phyloP scores from a whole-genome alignment of 2,329 filamentous ascomycete genomes.

The Fusarium praegraminearum region DNA sequence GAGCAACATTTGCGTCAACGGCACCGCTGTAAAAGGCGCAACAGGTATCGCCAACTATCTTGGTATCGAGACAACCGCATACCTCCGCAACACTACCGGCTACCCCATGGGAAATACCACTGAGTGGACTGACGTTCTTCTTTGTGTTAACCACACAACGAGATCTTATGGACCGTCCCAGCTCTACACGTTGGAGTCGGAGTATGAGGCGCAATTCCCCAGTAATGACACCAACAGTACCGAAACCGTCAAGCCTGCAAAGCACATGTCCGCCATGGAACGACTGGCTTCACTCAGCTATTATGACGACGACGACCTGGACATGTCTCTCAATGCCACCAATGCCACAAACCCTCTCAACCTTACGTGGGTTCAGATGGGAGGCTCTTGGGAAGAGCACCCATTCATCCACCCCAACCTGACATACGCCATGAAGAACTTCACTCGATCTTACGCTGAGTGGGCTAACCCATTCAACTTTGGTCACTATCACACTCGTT shows the following conservation, averaged over 20 bases:
- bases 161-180: slow-evolving; percentile 47
- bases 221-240: slow-evolving; percentile 33
- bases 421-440: slow-evolving; percentile 55
- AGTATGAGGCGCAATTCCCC: slow-evolving; percentile 28
- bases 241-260: slow-evolving; percentile 11
- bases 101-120: slow-evolving; percentile 40
- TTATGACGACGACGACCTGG: slow-evolving; percentile 14
- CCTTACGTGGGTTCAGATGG: slow-evolving; percentile 54
- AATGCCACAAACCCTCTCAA: slow-evolving; percentile 51
- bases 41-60: slow-evolving; percentile 49
- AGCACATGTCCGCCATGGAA: slow-evolving; percentile 6
- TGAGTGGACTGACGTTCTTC: slow-evolving; percentile 45
- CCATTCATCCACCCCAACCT: slow-evolving; percentile 55
- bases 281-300: slow-evolving; percentile 12
- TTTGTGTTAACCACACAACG: slow-evolving; percentile 53
- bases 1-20: slow-evolving; percentile 46
- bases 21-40: slow-evolving; percentile 46
- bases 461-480: slow-evolving; percentile 59
- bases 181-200: slow-evolving; percentile 47
- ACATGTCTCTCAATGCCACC: slow-evolving; percentile 15
- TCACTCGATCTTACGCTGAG: slow-evolving; percentile 53
- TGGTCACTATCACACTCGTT: slow-evolving; percentile 55
- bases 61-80: slow-evolving; percentile 45
- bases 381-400: slow-evolving; percentile 58
- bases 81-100: slow-evolving; percentile 47